Evolutionary conservation across 2,329 filamentous ascomycete species (phyloP).

Genomic region (Fusarium oligoseptatum): DNA sequence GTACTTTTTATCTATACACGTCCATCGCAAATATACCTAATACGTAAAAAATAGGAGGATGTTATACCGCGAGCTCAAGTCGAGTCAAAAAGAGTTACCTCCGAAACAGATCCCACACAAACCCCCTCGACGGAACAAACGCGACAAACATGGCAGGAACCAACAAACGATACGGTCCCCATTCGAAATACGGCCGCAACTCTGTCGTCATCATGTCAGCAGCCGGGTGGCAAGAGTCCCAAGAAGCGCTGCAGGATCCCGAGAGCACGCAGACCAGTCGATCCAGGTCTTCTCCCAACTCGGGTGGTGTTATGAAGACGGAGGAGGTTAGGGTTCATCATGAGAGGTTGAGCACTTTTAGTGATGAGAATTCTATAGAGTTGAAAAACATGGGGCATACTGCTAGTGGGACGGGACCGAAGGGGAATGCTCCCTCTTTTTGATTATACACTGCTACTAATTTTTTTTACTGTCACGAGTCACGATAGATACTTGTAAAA

Average conservation of each 20-base stretch:
- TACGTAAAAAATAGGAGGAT: slow-evolving; percentile 44
- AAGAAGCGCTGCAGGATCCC: slow-evolving; percentile 48
- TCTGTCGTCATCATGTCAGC: slow-evolving; percentile 51
- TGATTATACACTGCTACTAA: background rate
- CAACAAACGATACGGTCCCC: slow-evolving; percentile 34
- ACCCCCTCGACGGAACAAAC: slow-evolving; percentile 10
- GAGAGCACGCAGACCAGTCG: slow-evolving; percentile 14
- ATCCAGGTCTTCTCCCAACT: slow-evolving; percentile 20
- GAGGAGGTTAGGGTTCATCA: slow-evolving; percentile 47
- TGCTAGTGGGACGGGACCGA: background rate
- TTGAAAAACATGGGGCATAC: slow-evolving; percentile 23
- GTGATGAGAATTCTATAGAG: slow-evolving; percentile 41
- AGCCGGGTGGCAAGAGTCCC: slow-evolving; percentile 49
- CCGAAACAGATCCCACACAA: slow-evolving; percentile 39
- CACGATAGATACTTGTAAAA: background rate
- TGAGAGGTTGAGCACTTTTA: slow-evolving; percentile 39
- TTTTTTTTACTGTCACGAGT: background rate
- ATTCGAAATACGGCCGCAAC: slow-evolving; percentile 47
- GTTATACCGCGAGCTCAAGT: slow-evolving; percentile 52
- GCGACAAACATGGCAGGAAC: slow-evolving; percentile 14
- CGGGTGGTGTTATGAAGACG: slow-evolving; percentile 48
- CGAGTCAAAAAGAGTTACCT: slow-evolving; percentile 46
- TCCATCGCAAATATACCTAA: slow-evolving; percentile 19
- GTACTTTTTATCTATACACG: background rate
- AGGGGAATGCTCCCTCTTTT: background rate